A percentile compares a stretch with the other conserved stretches of the same genome.
phyloP scores from a whole-genome alignment of 2,329 filamentous ascomycete genomes.

The Ceratocystiopsis minuta region DNA sequence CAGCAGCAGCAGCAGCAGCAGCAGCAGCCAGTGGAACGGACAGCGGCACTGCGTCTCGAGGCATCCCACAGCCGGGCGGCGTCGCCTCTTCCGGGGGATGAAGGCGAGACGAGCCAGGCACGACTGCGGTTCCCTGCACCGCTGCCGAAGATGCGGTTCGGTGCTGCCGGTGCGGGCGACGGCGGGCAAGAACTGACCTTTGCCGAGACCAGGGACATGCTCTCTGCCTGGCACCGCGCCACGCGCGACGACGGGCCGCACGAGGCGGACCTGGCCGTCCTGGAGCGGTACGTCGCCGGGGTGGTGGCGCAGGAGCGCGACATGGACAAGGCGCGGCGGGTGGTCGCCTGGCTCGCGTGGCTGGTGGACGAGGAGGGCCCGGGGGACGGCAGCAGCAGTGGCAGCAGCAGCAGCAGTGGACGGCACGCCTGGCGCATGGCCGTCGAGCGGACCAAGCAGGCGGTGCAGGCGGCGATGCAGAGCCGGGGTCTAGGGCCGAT shows the following conservation, averaged over 20 bases:
- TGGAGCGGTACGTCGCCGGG: constrained; percentile 51
- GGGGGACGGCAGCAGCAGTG: background rate
- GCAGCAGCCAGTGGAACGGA: background rate
- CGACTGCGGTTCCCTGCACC: constrained; percentile 27
- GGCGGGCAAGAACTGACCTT: constrained; percentile 15
- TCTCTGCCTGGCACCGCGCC: constrained; percentile 57
- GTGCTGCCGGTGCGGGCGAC: constrained; percentile 21
- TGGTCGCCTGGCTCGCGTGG: constrained; percentile 54
- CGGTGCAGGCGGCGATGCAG: constrained; percentile 36
- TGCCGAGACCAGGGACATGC: constrained; percentile 51
- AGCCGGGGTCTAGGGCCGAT: constrained; percentile 38
- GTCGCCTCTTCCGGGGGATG: background rate
- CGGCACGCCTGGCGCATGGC: too few relatives aligned
- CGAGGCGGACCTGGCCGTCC: constrained; percentile 53
- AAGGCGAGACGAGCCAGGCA: constrained; percentile 11
- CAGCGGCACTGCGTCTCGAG: constrained; percentile 31
- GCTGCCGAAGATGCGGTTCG: constrained; percentile 29
- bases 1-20: constrained; percentile 3
- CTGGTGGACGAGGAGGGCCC: constrained; percentile 29
- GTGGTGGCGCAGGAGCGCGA: constrained; percentile 65
- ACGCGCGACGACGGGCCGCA: constrained; percentile 64
- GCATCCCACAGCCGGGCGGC: background rate
- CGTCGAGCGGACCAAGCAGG: constrained; percentile 4
- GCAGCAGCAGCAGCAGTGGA: constrained; percentile 12
- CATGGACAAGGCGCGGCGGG: constrained; percentile 75